Evolutionary conservation across 192 early-diverging fungal species (phyloP), one percentile per base, ranked within the genome.

Genomic region (Coemansia sp.): DNA sequence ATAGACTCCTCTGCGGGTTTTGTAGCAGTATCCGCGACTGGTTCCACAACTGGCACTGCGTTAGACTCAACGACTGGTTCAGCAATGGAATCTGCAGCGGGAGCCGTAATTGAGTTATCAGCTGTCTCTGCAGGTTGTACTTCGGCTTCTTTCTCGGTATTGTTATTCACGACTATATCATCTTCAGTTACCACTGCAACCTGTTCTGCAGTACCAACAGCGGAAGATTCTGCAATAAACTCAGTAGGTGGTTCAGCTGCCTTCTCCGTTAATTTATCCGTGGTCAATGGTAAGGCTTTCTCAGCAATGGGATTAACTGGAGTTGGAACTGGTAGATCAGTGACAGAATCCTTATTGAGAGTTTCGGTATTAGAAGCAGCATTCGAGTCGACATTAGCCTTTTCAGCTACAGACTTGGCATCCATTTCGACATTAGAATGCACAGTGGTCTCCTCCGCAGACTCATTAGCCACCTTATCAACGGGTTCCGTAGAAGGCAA

Each of bases 351-450:
- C 27, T 14, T 20, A 24, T 30, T 14, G 6, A 54, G 7, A 22
- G 21, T 7, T 5, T 53, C 59, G 25, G n/a, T 42, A 21, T 17
- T 29, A 32, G 24, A 39, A 23, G 36, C 33, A 8, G 46, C 55
- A 0, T 33, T n/a, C 19, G n/a, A 29, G 10, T 57, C 71, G n/a
- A 19, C 50, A 63, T 23, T 21, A 29, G 31, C 14, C n/a, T 59
- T 56, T 6, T 42, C 64, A 17, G 14, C 59, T 33, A 60, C 17
- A 0, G 64, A 55, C 51, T 54, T 68, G 4, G 30, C 24, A 33
- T 30, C 63, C 51, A 36, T 27, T 20, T 64, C 62, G 55, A 30
- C 51, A 29, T 58, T 17, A 29, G 50, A 33, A 14, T 66, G 67
- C 6, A 39, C 59, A 1, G 20, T 23, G 7, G 29, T n/a, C 57